A percentile compares a stretch with the other conserved stretches of the same genome.
Evolutionary conservation across 371 early-diverging fungal genomes (phyloP).

Genomic region (Mucor irregularis): DNA sequence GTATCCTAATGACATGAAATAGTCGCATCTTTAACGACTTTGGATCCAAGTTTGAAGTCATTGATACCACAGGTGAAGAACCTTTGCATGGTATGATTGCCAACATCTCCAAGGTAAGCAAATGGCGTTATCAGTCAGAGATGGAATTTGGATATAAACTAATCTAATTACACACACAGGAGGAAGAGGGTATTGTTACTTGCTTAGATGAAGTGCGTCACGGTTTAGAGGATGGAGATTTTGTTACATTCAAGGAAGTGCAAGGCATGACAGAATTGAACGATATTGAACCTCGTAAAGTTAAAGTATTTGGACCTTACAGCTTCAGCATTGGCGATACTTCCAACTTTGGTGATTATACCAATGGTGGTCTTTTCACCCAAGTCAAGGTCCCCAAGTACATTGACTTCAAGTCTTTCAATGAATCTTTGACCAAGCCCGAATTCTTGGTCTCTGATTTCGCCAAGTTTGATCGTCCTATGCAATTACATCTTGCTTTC

Average conservation of each 20-base stretch:
- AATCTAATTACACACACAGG: constrained; percentile 34
- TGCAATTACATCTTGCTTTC: constrained; percentile 90
- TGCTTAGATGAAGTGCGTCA: constrained; percentile 96
- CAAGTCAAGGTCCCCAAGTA: constrained; percentile 93
- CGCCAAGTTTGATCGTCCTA: constrained; percentile 96
- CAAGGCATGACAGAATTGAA: constrained; percentile 93
- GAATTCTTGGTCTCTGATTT: constrained; percentile 92
- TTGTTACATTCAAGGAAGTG: constrained; percentile 92
- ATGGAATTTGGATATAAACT: background rate
- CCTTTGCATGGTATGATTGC: constrained; percentile 95
- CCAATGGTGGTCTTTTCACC: constrained; percentile 86
- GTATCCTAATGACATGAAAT: constrained; percentile 6
- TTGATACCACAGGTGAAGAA: constrained; percentile 95
- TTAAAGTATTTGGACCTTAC: constrained; percentile 91
- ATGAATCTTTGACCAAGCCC: constrained; percentile 79
- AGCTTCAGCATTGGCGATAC: constrained; percentile 96
- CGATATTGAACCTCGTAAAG: constrained; percentile 74
- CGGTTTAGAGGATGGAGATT: constrained; percentile 96
- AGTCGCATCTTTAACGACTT: constrained; percentile 96
- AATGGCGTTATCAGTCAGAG: constrained; percentile 1
- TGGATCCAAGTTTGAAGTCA: constrained; percentile 85
- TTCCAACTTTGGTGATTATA: constrained; percentile 69
- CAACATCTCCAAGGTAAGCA: constrained; percentile 68
- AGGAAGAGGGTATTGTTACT: constrained; percentile 89
- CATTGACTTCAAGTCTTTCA: constrained; percentile 75